Conservation (phyloP, 148 eudicot genomes). For the Nyssa sinensis region DNA sequence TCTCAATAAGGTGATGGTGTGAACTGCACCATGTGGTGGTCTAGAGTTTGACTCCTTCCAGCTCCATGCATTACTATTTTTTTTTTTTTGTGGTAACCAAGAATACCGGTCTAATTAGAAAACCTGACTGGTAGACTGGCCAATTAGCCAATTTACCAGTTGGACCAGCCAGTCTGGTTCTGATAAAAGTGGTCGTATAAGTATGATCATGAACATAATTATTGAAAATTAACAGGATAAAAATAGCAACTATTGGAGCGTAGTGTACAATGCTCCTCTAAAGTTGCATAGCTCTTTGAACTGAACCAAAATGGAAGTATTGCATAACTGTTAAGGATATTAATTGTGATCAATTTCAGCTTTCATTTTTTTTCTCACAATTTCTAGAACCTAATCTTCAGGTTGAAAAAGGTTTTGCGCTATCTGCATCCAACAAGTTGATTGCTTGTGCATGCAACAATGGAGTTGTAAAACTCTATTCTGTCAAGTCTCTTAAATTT, state of each 20-base stretch:
- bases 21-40: too few relatives aligned
- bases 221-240: background rate
- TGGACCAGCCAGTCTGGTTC: too few relatives aligned
- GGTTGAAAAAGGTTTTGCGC: slow-evolving; percentile 54
- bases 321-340: slow-evolving; percentile 8
- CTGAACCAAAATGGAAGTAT: background rate
- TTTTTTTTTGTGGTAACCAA: too few relatives aligned
- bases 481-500: slow-evolving; percentile 35
- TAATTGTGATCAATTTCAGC: background rate
- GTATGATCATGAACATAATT: background rate
- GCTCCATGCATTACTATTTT: too few relatives aligned
- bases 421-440: slow-evolving; percentile 41
- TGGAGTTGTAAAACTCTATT: slow-evolving; percentile 52
- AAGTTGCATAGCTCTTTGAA: background rate
- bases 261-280: background rate
- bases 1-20: too few relatives aligned
- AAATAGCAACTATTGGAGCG: background rate
- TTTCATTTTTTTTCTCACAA: slow-evolving; percentile 1
- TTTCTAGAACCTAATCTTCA: slow-evolving; percentile 29
- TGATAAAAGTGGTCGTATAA: background rate
- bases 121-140: too few relatives aligned
- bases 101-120: too few relatives aligned
- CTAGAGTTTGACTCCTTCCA: too few relatives aligned
- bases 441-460: slow-evolving; percentile 68
- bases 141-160: too few relatives aligned